Percentiles rank a stretch among this genome's conserved stretches.
Evolutionary conservation across 2,329 filamentous ascomycete genomes (phyloP).

Genomic region (Cryphonectria japonica): DNA sequence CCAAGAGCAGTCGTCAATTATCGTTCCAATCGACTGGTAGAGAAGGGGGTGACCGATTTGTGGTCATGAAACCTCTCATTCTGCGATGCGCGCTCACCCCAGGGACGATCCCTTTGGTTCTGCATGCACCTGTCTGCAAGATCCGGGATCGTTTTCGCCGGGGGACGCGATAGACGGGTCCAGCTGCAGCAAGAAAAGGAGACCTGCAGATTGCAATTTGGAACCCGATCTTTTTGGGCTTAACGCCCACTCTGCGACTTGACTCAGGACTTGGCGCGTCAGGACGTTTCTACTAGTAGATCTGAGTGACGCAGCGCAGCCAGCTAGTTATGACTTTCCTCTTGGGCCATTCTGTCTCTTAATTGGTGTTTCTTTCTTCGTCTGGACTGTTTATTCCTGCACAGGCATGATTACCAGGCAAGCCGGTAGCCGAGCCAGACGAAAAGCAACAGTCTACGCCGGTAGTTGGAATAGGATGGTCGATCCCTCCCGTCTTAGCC

Average conservation of each 20-base stretch:
- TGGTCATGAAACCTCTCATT: neutral
- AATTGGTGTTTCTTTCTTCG: neutral
- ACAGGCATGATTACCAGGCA: neutral
- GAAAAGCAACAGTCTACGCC: neutral
- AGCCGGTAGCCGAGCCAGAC: conserved; percentile 8
- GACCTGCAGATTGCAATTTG: conserved; percentile 30
- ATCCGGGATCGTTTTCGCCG: conserved; percentile 17
- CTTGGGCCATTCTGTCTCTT: neutral
- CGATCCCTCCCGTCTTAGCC: neutral
- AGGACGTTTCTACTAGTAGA: neutral
- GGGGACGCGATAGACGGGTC: conserved; percentile 18
- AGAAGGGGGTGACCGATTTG: neutral
- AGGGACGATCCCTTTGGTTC: conserved; percentile 14
- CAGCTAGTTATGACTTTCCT: neutral
- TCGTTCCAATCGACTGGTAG: neutral
- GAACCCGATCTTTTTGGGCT: conserved; percentile 4
- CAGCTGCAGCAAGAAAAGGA: conserved; percentile 23
- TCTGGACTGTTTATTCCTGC: neutral
- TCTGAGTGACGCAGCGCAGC: neutral
- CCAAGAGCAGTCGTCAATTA: neutral
- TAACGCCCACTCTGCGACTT: neutral
- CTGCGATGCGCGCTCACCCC: neutral
- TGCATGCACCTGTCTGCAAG: conserved; percentile 22
- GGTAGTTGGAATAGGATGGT: conserved; percentile 23
- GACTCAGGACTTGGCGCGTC: conserved; percentile 1